Base-by-base conservation (phyloP, 1,139 yeast genomes). In the Oligophagozyma castellii region DNA sequence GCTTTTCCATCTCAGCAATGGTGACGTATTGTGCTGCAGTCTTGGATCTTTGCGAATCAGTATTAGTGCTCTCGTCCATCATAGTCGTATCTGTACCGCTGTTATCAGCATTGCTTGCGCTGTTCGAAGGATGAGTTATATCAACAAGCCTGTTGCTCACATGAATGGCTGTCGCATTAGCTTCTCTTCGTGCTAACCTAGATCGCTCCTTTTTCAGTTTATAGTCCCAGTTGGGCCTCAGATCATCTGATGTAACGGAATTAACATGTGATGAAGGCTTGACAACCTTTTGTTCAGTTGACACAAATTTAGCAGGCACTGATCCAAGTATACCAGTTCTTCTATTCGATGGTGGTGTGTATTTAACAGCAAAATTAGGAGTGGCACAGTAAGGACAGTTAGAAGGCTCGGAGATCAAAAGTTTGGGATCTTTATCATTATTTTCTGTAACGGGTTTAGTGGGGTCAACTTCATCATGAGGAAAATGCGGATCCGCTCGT, bases 351-450 rank as follows among this genome's bases (percentile, higher is more conserved):
- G 80, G 75, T 2, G 86, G 73, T 12, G 66, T 66, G 52, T 80
- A 89, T 0, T 79, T 73, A 11, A 89, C 76, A 4, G 95, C 94
- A 54, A 86, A 83, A 43, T 79, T 74, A 3, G 81, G 66, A 58
- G 77, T 73, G 4, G 93, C 93, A 60, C 98, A 89, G 51, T 78
- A 89, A 1, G 98, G 96, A 51, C 98, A 89, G 42, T 70, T 69
- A 2, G 95, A 89, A 0, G 92, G 78, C 46, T 84, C 95, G 7
- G 93, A 75, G 3, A 80, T 76, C 35, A 84, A 61, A 22, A 73
- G 63, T 32, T 74, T 73, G 12, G 83, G 79, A 34, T 53, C 58
- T 33, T 51, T 51, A 30, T 52, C 51, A 18, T 43, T 48, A 20
- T 55, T 53, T 14, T 51, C 52, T 27, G 44, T 46, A 4, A 49